phyloP scores from a whole-genome alignment of 768 basidiomycete species.

The Rhizopogon salebrosus region DNA sequence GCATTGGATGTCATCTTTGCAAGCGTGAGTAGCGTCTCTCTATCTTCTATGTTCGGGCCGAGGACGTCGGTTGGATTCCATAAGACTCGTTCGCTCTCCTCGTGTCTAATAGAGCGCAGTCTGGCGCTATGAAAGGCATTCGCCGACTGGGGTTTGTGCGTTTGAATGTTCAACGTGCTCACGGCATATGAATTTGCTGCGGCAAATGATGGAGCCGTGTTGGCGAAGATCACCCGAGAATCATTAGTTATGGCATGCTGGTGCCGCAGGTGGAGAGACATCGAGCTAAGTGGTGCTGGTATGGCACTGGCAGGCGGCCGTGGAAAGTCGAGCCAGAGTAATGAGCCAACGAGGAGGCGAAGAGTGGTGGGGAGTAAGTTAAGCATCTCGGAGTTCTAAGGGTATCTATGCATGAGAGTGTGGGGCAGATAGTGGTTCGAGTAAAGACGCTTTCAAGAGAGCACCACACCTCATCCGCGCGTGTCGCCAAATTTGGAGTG shows the following conservation, averaged over 20 bases:
- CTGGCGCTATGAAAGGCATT: slow-evolving; percentile 29
- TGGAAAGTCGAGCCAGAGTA: slow-evolving; percentile 30
- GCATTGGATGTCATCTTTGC: slow-evolving; percentile 91
- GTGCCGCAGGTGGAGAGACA: slow-evolving; percentile 64
- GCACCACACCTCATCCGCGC: not conserved
- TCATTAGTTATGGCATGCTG: slow-evolving; percentile 50
- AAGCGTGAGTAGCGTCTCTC: slow-evolving; percentile 66
- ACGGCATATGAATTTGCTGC: slow-evolving; percentile 34
- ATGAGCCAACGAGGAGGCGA: slow-evolving; percentile 34
- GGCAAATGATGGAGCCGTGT: slow-evolving; percentile 23
- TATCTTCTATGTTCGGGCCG: slow-evolving; percentile 68
- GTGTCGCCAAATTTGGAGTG: not conserved
- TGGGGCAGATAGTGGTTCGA: not conserved
- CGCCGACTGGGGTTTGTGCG: slow-evolving; percentile 44
- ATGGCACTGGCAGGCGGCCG: slow-evolving; percentile 9
- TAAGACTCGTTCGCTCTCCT: slow-evolving; percentile 34
- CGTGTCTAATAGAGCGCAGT: slow-evolving; percentile 30
- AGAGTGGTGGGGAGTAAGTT: slow-evolving; percentile 35
- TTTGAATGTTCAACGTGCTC: slow-evolving; percentile 31
- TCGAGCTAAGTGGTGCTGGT: slow-evolving; percentile 26
- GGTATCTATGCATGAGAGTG: not conserved
- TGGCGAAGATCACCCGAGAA: slow-evolving; percentile 55
- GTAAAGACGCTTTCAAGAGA: not conserved
- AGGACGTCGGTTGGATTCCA: slow-evolving; percentile 66
- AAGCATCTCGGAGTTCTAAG: slow-evolving; percentile 9